A percentile compares a stretch with the other conserved stretches of the same genome.
phyloP scores from a whole-genome alignment of 331 rosid species.

The Phaseolus coccineus region DNA sequence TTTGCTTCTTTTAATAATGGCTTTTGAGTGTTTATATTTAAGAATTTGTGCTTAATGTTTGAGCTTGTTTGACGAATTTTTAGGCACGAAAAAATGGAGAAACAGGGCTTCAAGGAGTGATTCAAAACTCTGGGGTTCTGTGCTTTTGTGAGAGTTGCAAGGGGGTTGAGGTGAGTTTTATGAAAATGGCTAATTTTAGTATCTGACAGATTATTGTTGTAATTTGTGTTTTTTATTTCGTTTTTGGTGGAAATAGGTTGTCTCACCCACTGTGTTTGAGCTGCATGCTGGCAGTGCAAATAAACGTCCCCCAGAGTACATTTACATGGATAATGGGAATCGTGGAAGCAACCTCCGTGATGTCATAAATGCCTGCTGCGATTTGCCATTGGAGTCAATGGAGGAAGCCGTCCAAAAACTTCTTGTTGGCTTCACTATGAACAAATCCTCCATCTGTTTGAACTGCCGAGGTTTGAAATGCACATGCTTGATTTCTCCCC shows the following conservation, averaged over 20 bases:
- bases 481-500: constrained; percentile 20
- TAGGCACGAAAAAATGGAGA: constrained; percentile 70
- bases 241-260: constrained; percentile 59
- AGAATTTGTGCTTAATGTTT: background rate
- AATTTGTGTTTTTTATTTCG: constrained; percentile 14
- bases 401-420: constrained; percentile 66
- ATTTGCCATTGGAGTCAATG: constrained; percentile 50
- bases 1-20: background rate
- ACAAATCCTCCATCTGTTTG: constrained; percentile 68
- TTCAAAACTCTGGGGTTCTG: constrained; percentile 60
- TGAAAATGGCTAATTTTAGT: background rate
- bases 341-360: constrained; percentile 80
- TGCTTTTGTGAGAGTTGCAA: constrained; percentile 71
- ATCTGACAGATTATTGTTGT: background rate
- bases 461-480: constrained; percentile 79
- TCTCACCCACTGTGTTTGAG: constrained; percentile 81
- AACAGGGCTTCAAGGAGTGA: constrained; percentile 69
- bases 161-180: constrained; percentile 70
- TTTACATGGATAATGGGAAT: constrained; percentile 68
- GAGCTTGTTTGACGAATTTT: constrained; percentile 23
- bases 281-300: constrained; percentile 88
- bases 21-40: constrained; percentile 2
- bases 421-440: constrained; percentile 60
- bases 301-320: constrained; percentile 86
- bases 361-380: constrained; percentile 68